Evolutionary conservation across 2,329 filamentous ascomycete genomes (phyloP).

Genomic region (Anthostomella pinea): DNA sequence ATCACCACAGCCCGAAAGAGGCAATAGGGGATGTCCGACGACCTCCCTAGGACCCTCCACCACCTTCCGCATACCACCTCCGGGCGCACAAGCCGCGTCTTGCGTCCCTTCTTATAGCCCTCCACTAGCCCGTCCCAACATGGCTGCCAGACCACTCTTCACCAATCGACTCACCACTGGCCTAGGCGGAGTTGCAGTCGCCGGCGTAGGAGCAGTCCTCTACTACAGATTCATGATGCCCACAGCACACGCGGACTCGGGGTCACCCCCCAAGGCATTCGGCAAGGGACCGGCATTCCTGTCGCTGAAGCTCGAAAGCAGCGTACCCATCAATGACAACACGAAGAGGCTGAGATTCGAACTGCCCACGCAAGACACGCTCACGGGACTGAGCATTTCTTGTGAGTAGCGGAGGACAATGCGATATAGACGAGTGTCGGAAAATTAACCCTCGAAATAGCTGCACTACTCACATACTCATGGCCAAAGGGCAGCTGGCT

Average conservation of each 20-base stretch:
- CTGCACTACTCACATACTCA: slow-evolving; percentile 58
- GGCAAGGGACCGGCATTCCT: slow-evolving; percentile 40
- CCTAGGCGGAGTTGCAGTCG: slow-evolving; percentile 12
- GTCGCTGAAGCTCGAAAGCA: slow-evolving; percentile 48
- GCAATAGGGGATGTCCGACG: too few relatives aligned
- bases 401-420: slow-evolving; percentile 42
- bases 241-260: slow-evolving; percentile 25
- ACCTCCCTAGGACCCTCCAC: too few relatives aligned
- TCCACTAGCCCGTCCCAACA: too few relatives aligned
- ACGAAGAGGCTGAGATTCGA: slow-evolving; percentile 57
- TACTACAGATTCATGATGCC: slow-evolving; percentile 23
- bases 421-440: background rate
- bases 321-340: slow-evolving; percentile 55
- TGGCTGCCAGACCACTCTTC: slow-evolving; percentile 9
- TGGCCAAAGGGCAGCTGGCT: slow-evolving; percentile 55
- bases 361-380: slow-evolving; percentile 44
- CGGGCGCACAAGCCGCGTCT: too few relatives aligned
- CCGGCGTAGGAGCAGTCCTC: slow-evolving; percentile 22
- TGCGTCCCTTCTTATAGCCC: too few relatives aligned
- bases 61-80: too few relatives aligned
- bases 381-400: slow-evolving; percentile 49
- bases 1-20: too few relatives aligned
- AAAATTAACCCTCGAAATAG: slow-evolving; percentile 22
- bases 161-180: slow-evolving; percentile 4
- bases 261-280: slow-evolving; percentile 30